Evolutionary conservation across 768 basidiomycete genomes (phyloP), one percentile per base, ranked within the genome.

Genomic region (Termitomyces sp.): DNA sequence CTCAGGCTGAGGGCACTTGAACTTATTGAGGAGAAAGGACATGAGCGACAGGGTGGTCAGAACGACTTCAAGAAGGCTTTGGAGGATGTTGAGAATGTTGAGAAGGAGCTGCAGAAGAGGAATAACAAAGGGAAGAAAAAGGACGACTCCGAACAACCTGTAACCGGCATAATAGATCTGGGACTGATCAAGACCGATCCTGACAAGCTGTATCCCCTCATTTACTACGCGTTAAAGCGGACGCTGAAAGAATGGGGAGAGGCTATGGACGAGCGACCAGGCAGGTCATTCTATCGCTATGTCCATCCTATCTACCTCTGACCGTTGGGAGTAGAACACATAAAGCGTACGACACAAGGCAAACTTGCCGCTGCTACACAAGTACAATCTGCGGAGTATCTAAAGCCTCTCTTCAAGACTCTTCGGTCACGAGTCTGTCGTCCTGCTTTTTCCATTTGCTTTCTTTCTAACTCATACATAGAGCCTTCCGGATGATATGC

Each of bases 191-290:
- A 94, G 78, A 84, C 84, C 18, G 92, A 98, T 70, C 91, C 94
- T 7, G 92, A 96, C 76, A 97, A 92, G 72, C 76, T 98, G 30
- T 98, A 99, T 68, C 97, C 97, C 0, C 78, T 98, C 65, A 98
- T 99, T 51, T 99, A 99, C 68, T 94, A 94, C 68, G 92, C 94
- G 1, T 75, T 98, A 57, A 98, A 98, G 78, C 80, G 88, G 60
- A 88, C 87, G 5, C 77, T 98, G 52, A 94, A 94, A 65, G 97
- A 99, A 67, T 99, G 97, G 97, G 95, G 87, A 62, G 88, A 94
- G 64, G 90, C 90, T 48, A 89, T 99, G 89, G 92, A 91, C 55
- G 90, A 92, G 60, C 80, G 97, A 66, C 94, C 94, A 65, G 94
- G 94, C 92, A 60, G 36, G 82, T 70, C 2, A 16, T 38, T 5